phyloP scores from a whole-genome alignment of 306 rosid genomes.

The Ormosia emarginata region DNA sequence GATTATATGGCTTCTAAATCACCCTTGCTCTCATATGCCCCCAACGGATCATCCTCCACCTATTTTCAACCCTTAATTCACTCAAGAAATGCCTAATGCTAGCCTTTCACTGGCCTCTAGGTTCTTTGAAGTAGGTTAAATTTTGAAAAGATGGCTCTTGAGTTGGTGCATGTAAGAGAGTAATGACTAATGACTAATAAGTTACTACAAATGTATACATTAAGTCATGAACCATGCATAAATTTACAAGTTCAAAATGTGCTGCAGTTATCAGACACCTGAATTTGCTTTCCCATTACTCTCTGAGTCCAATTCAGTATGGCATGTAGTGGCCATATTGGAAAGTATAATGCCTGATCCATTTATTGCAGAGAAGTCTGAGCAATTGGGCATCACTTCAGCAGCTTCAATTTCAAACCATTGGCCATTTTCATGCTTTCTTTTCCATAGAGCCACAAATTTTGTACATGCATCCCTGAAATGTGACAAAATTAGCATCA shows the following conservation, averaged over 20 bases:
- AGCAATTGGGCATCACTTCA: conserved; percentile 60
- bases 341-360: conserved; percentile 69
- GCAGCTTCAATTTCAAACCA: conserved; percentile 96
- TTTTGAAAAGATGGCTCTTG: not conserved
- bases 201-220: not conserved
- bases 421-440: conserved; percentile 95
- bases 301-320: conserved; percentile 47
- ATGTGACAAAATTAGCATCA: conserved; percentile 18
- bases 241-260: conserved; percentile 3
- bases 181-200: not conserved
- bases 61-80: not conserved
- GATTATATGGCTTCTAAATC: not conserved
- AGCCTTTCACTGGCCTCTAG: not conserved
- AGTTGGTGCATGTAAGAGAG: not conserved
- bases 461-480: conserved; percentile 79
- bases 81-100: not conserved
- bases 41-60: not conserved
- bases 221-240: not conserved
- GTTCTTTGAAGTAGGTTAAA: not conserved
- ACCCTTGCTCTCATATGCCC: not conserved
- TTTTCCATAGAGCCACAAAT: conserved; percentile 83
- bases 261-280: conserved; percentile 40
- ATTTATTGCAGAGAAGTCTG: conserved; percentile 62
- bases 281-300: conserved; percentile 56
- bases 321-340: conserved; percentile 42